Base-by-base conservation (phyloP, 1,284 basidiomycete species). In the Pascua guehoae region DNA sequence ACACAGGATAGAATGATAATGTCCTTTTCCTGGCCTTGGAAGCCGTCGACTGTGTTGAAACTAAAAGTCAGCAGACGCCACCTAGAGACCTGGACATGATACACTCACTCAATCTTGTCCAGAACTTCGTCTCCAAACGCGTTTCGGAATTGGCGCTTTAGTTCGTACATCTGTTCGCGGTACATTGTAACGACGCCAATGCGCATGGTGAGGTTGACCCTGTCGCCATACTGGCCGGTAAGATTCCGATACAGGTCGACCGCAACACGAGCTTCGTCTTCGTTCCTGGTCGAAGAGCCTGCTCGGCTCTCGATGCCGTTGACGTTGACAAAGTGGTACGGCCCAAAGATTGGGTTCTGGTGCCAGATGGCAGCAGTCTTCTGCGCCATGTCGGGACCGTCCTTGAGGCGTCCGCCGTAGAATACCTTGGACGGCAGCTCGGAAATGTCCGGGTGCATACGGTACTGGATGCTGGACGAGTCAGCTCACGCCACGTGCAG, bases 361-460 rank as follows among this genome's bases (percentile, higher is more conserved):
- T 99, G 96, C 96, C 96, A 99, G 1, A 87, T 83, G 61, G 89
- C 88, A 16, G 77, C 78, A 0, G 96, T 98, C 74, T 92, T 90
- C 51, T 74, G 65, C 4, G 81, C 87, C 94, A 99, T 98, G 45
- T 83, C 82, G 1, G 91, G 91, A 1, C 96, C 96, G 71, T 99
- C 92, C 48, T 84, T 79, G 16, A 99, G 81, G 48, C 84, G 82
- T 5, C 86, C 85, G 52, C 87, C 79, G 74, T 99, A 99, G 78
- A 99, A 99, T 1, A 94, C 78, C 52, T 82, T 83, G 61, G 93
- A 97, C 0, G 96, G 96, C 37, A 98, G 83, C 49, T 81, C 80
- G 63, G 91, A 95, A 72, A 99, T 98, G 58, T 89, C 86, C 1
- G 96, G 95, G 74, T 99, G 94, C 96, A 99, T 99, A 71, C 96